Evolutionary conservation across 441 rosid species (phyloP).

Genomic region (Brassica hybrid): DNA sequence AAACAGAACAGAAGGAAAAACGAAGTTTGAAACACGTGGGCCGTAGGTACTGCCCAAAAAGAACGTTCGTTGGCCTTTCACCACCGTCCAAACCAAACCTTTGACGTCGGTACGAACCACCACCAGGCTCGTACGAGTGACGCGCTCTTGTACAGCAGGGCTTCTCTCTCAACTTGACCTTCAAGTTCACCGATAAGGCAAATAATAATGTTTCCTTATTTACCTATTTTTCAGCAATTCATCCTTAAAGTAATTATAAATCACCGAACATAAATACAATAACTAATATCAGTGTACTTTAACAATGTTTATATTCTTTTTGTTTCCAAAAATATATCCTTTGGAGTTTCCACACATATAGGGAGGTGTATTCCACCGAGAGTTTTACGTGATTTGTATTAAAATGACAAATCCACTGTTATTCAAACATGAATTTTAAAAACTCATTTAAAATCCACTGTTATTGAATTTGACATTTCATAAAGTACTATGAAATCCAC

Average conservation of each 20-base stretch:
- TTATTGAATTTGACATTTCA: too few species aligned
- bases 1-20: background rate
- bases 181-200: background rate
- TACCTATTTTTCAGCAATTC: background rate
- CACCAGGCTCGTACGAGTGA: background rate
- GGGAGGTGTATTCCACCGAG: too few species aligned
- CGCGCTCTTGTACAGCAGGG: background rate
- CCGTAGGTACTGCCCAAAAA: background rate
- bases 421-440: too few species aligned
- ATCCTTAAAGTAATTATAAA: background rate
- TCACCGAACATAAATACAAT: background rate
- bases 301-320: background rate
- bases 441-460: too few species aligned
- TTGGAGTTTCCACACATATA: background rate
- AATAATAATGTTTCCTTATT: background rate
- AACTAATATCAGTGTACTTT: background rate
- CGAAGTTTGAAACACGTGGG: background rate
- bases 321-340: background rate
- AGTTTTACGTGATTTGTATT: too few species aligned
- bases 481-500: too few species aligned
- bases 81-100: background rate
- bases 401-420: too few species aligned
- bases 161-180: background rate
- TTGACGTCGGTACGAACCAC: background rate
- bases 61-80: background rate